phyloP scores from a whole-genome alignment of 2,329 filamentous ascomycete genomes.

The Colletotrichum phormii region DNA sequence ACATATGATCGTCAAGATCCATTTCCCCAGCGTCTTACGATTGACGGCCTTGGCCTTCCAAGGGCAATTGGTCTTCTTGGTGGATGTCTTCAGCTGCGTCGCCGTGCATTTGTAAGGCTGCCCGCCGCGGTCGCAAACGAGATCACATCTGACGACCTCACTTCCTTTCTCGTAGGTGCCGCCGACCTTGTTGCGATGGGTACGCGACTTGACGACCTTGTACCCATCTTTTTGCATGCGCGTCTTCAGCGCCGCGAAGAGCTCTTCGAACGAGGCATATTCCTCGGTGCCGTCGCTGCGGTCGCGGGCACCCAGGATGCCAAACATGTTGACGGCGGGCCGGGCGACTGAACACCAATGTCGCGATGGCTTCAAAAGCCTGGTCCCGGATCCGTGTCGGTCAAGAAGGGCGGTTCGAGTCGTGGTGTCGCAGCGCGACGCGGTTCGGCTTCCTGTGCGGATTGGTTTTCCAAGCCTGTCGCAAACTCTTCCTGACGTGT shows the following conservation, averaged over 20 bases:
- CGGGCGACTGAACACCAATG: slow-evolving; percentile 8
- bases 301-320: slow-evolving; percentile 54
- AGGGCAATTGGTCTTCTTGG: slow-evolving; percentile 59
- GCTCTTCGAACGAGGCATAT: slow-evolving; percentile 54
- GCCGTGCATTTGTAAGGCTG: slow-evolving; percentile 57
- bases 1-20: slow-evolving; percentile 57
- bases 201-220: slow-evolving; percentile 58
- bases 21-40: slow-evolving; percentile 55
- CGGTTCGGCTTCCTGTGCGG: slow-evolving; percentile 36
- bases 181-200: slow-evolving; percentile 54
- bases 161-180: slow-evolving; percentile 54
- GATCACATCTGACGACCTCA: slow-evolving; percentile 57
- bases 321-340: slow-evolving; percentile 51
- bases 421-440: slow-evolving; percentile 40
- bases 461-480: slow-evolving; percentile 37
- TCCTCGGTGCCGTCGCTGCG: slow-evolving; percentile 45
- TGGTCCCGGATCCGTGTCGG: slow-evolving; percentile 3
- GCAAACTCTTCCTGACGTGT: slow-evolving; percentile 36
- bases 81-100: slow-evolving; percentile 58
- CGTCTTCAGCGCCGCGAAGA: slow-evolving; percentile 53
- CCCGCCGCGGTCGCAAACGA: slow-evolving; percentile 58
- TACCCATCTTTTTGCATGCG: slow-evolving; percentile 58
- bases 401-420: slow-evolving; percentile 34
- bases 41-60: slow-evolving; percentile 60
- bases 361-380: slow-evolving; percentile 24